Percentiles rank a stretch among this genome's conserved stretches.
Conservation (phyloP, 345 rosid species). For the Melastoma malabathricum region DNA sequence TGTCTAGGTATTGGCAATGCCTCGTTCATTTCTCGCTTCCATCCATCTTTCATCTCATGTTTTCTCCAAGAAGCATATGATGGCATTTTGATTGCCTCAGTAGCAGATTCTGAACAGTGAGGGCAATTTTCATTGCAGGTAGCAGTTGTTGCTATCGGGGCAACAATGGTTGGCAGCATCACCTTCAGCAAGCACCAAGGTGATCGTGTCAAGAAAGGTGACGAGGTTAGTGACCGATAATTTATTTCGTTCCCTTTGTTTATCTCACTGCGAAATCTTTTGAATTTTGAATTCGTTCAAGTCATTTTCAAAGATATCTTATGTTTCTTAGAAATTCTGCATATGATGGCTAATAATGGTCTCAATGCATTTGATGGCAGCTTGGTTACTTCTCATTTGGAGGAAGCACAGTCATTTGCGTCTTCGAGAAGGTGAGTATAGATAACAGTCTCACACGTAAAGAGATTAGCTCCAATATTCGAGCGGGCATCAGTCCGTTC, state of each 20-base stretch:
- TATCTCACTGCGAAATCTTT: constrained; percentile 1
- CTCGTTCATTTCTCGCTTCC: no score
- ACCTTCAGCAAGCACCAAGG: constrained; percentile 48
- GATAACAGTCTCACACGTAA: no score
- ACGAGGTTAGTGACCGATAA: constrained; percentile 35
- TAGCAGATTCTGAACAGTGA: no score
- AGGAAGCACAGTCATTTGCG: constrained; percentile 85
- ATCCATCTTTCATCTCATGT: no score
- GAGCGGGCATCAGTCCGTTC: no score
- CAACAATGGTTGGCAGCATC: constrained; percentile 95
- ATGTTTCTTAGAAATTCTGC: no score
- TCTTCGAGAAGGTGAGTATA: constrained; percentile 67
- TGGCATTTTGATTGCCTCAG: no score
- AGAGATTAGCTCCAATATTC: neutral
- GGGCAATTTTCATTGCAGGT: constrained; percentile 28
- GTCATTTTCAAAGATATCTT: no score
- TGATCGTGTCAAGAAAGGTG: constrained; percentile 65
- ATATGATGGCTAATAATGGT: no score
- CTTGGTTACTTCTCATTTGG: constrained; percentile 87
- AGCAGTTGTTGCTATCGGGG: constrained; percentile 89
- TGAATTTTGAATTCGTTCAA: no score
- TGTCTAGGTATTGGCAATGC: no score
- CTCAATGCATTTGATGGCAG: constrained; percentile 18
- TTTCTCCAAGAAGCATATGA: no score
- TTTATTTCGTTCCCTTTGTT: neutral